phyloP scores from a whole-genome alignment of 2,329 filamentous ascomycete genomes.

The Trichoderma atroviride region DNA sequence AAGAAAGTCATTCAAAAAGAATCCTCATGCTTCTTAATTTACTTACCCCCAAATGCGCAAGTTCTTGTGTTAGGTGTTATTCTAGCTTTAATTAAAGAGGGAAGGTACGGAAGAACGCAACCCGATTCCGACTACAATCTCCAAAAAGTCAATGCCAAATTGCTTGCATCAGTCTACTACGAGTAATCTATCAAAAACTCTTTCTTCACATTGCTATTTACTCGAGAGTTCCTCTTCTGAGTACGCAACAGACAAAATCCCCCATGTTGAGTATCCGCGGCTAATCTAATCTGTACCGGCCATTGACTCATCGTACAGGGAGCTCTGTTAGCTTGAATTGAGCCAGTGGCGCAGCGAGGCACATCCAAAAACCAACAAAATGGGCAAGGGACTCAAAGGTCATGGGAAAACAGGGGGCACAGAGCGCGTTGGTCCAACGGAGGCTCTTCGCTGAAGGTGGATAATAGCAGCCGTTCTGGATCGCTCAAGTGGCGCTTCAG shows the following conservation, averaged over 20 bases:
- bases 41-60: background rate
- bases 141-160: too few species aligned
- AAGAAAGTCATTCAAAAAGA: too few species aligned
- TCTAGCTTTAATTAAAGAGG: background rate
- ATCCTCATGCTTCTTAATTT: background rate
- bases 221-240: background rate
- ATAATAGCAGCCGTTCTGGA: background rate
- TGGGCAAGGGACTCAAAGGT: background rate
- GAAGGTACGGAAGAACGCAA: slow-evolving; percentile 3
- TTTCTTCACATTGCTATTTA: background rate
- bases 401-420: background rate
- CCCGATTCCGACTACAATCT: slow-evolving; percentile 2
- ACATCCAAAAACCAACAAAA: background rate
- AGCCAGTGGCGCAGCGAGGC: slow-evolving; percentile 17
- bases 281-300: background rate
- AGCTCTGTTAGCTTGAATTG: background rate
- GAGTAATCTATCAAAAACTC: background rate
- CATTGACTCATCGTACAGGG: slow-evolving; percentile 1
- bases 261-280: background rate
- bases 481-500: slow-evolving; percentile 18
- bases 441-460: slow-evolving; percentile 2
- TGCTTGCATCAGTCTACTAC: background rate
- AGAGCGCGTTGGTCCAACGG: background rate
- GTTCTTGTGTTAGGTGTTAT: background rate
- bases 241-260: background rate